Conservation (phyloP, 2,329 filamentous ascomycete species). For the Colletotrichum sp. region DNA sequence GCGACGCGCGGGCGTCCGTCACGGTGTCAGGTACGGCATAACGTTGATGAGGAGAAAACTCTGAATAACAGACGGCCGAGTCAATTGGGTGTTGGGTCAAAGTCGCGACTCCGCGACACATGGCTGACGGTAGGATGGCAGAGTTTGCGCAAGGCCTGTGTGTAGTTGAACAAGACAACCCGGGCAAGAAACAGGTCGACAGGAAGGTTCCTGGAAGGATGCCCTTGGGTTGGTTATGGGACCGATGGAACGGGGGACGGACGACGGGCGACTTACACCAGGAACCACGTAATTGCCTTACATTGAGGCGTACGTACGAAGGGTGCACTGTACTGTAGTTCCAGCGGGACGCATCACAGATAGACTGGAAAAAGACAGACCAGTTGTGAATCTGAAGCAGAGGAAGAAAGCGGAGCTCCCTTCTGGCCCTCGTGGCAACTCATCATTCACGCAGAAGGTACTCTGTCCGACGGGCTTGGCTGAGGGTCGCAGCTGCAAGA, state of each 20-base stretch:
- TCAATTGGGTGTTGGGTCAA: neutral
- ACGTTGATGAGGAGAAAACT: neutral
- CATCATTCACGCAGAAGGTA: neutral
- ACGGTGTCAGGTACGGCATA: neutral
- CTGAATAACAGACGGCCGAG: neutral
- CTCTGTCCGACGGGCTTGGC: neutral
- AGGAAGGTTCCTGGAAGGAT: neutral
- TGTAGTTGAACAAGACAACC: neutral
- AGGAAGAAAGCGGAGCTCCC: conserved; percentile 2
- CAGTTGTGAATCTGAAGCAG: neutral
- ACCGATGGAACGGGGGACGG: neutral
- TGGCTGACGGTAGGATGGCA: neutral
- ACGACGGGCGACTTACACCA: neutral
- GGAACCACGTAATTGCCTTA: neutral
- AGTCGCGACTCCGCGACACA: neutral
- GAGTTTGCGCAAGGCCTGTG: neutral
- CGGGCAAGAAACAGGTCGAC: neutral
- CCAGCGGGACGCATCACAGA: neutral
- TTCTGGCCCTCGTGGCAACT: neutral
- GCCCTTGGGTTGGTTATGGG: neutral
- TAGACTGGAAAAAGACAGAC: neutral
- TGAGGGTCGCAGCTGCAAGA: neutral
- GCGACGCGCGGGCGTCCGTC: neutral
- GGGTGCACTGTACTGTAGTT: neutral
- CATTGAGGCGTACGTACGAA: neutral